A percentile compares a stretch with the other conserved stretches of the same genome.
These are phyloP conservation scores for Pezicula neosporulosa DNA, from an alignment of 2,329 filamentous ascomycete species.

Conservation along the genomic window DNA sequence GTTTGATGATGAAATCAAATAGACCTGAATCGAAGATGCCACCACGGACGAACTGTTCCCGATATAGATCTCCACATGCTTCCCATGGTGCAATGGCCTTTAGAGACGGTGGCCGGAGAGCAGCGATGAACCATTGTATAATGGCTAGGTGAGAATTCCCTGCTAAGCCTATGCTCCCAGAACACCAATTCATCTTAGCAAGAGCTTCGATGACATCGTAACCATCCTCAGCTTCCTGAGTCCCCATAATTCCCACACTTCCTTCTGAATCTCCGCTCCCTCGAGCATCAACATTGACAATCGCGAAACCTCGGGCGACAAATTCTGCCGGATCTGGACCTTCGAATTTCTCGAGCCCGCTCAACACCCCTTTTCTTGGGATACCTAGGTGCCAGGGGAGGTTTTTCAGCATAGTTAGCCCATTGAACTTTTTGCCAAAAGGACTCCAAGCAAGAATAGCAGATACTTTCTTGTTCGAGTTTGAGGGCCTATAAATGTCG, in stretches of 20 bases:
- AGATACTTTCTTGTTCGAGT: slow-evolving; percentile 6
- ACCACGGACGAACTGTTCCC: slow-evolving; percentile 10
- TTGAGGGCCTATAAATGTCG: slow-evolving; percentile 20
- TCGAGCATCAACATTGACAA: slow-evolving; percentile 22
- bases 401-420: slow-evolving; percentile 10
- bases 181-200: slow-evolving; percentile 20
- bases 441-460: slow-evolving; percentile 19
- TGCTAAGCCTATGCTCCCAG: slow-evolving; percentile 16
- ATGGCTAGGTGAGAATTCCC: slow-evolving; percentile 23
- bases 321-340: slow-evolving; percentile 23
- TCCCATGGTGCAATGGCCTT: slow-evolving; percentile 16
- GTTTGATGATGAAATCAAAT: slow-evolving; percentile 1
- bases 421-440: slow-evolving; percentile 23
- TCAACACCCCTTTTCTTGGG: slow-evolving; percentile 7
- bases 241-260: slow-evolving; percentile 13
- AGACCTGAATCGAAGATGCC: slow-evolving; percentile 2
- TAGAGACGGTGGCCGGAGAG: slow-evolving; percentile 7
- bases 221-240: slow-evolving; percentile 21
- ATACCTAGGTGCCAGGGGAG: slow-evolving; percentile 9
- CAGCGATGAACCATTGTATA: slow-evolving; percentile 23
- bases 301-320: slow-evolving; percentile 20
- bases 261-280: slow-evolving; percentile 20
- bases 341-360: slow-evolving; percentile 17
- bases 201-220: slow-evolving; percentile 23
- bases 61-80: slow-evolving; percentile 10